These are phyloP conservation scores for Mortierella sp. DNA, from an alignment of 371 early-diverging fungal genomes.

Conservation along the genomic window DNA sequence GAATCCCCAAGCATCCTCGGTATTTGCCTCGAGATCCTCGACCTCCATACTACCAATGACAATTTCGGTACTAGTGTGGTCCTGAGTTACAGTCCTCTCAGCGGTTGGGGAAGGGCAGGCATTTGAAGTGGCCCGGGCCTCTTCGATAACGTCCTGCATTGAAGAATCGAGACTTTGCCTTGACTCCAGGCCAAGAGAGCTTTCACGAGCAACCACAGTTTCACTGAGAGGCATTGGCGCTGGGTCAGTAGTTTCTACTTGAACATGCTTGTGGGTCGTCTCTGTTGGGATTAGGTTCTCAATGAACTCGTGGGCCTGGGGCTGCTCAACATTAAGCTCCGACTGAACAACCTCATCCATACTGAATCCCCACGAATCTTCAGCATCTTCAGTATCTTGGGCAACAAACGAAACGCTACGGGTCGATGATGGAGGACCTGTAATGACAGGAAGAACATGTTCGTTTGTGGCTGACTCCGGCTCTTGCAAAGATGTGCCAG, in stretches of 20 bases:
- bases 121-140: no score
- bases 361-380: slow-evolving; percentile 44
- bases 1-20: slow-evolving; percentile 8
- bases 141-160: no score
- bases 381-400: slow-evolving; percentile 9
- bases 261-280: not conserved
- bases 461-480: no score
- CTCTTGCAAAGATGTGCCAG: no score
- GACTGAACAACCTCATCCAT: slow-evolving; percentile 4
- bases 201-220: no score
- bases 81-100: not conserved
- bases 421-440: no score
- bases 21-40: not conserved
- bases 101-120: not conserved
- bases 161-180: no score
- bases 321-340: not conserved
- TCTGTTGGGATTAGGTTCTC: not conserved
- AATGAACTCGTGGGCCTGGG: not conserved
- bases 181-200: no score
- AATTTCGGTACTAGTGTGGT: not conserved
- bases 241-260: not conserved
- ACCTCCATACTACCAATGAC: not conserved
- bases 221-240: no score
- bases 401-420: not conserved
- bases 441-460: no score